These are phyloP conservation scores for Brassica napus DNA, from an alignment of 345 rosid genomes.

Conservation along the genomic window Da-Ae NC_063436.1:6700001-6700500, in stretches of 20 bases:
- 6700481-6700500: slow-evolving; percentile 57
- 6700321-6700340: slow-evolving; percentile 31
- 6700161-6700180: slow-evolving; percentile 78
- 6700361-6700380: slow-evolving; percentile 58
- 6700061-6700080: background rate
- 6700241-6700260: slow-evolving; percentile 41
- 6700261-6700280: background rate
- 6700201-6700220: slow-evolving; percentile 95
- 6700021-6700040: slow-evolving; percentile 59
- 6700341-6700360: slow-evolving; percentile 38
- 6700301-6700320: slow-evolving; percentile 32
- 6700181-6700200: slow-evolving; percentile 95
- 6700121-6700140: slow-evolving; percentile 85
- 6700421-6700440: slow-evolving; percentile 80
- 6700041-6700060: slow-evolving; percentile 60
- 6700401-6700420: slow-evolving; percentile 71
- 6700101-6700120: background rate
- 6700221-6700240: slow-evolving; percentile 97
- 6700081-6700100: background rate
- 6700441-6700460: slow-evolving; percentile 82
- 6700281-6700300: background rate
- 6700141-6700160: slow-evolving; percentile 94
- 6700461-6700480: slow-evolving; percentile 60
- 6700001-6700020: slow-evolving; percentile 65
- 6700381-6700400: slow-evolving; percentile 63